These are phyloP conservation scores for Saccharomycopsis schoenii DNA, from an alignment of 805 yeast genomes.

Conservation along the genomic window DNA sequence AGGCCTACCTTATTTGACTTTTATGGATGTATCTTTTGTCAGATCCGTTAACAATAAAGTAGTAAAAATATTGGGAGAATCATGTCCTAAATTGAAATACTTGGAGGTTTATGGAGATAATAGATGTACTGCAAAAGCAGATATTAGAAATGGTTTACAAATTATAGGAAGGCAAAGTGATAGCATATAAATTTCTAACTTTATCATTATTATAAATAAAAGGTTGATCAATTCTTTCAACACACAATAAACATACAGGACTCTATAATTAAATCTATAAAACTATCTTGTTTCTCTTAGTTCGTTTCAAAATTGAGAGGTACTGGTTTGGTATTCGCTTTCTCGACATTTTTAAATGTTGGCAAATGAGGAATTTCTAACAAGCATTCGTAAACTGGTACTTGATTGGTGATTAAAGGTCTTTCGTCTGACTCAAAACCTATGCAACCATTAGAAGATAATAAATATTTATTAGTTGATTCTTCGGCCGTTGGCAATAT, in stretches of 20 bases:
- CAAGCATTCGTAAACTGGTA: conserved; percentile 23
- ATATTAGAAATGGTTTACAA: conserved; percentile 42
- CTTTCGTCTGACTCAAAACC: conserved; percentile 28
- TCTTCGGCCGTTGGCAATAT: conserved; percentile 24
- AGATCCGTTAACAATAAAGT: conserved; percentile 63
- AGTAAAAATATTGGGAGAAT: conserved; percentile 44
- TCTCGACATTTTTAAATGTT: conserved; percentile 53
- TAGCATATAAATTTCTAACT: conserved; percentile 29
- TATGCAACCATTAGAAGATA: conserved; percentile 30
- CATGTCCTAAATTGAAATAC: conserved; percentile 52
- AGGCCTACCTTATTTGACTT: conserved; percentile 49
- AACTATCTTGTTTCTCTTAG: neutral
- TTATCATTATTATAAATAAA: neutral
- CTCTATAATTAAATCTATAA: neutral
- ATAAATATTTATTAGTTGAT: conserved; percentile 22
- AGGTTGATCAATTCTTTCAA: neutral
- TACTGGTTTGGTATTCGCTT: conserved; percentile 33
- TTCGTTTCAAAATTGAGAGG: neutral
- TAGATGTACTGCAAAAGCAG: conserved; percentile 48
- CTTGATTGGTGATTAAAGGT: conserved; percentile 36
- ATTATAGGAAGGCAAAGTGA: conserved; percentile 72
- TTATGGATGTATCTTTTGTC: conserved; percentile 72
- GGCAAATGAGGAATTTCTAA: conserved; percentile 36
- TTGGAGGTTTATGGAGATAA: conserved; percentile 79
- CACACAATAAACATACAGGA: neutral